Conservation (phyloP, 1,284 basidiomycete species). For the Thelephora terrestris region DNA sequence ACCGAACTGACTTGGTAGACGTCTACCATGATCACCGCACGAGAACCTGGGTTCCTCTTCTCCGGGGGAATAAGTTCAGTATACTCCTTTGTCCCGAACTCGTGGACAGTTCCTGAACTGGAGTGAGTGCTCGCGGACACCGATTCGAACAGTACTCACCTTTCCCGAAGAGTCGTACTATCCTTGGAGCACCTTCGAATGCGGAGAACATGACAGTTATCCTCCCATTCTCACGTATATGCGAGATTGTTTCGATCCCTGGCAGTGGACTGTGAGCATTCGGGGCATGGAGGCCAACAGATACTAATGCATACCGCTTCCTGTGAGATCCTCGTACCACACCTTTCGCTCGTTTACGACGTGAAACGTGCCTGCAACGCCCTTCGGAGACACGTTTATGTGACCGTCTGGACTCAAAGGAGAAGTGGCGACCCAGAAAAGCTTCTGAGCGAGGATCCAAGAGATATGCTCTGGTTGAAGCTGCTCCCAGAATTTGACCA, state of each 20-base stretch:
- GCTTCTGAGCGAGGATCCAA: constrained; percentile 40
- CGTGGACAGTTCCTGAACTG: constrained; percentile 36
- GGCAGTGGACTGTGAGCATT: not conserved
- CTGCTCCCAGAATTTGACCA: constrained; percentile 38
- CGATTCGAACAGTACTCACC: constrained; percentile 21
- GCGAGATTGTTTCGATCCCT: constrained; percentile 48
- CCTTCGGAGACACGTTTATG: constrained; percentile 48
- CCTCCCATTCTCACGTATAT: constrained; percentile 47
- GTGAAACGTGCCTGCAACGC: constrained; percentile 37
- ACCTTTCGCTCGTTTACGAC: constrained; percentile 34
- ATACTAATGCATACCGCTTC: constrained; percentile 37
- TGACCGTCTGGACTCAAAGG: constrained; percentile 39
- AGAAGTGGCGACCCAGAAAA: constrained; percentile 50
- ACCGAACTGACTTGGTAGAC: constrained; percentile 44
- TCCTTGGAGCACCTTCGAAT: constrained; percentile 43
- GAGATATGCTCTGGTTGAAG: constrained; percentile 32
- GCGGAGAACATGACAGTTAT: constrained; percentile 47
- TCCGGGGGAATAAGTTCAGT: constrained; percentile 30
- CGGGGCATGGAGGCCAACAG: not conserved
- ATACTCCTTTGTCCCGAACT: constrained; percentile 38
- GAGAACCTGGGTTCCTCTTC: constrained; percentile 39
- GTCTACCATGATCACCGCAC: constrained; percentile 39
- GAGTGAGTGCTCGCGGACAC: not conserved
- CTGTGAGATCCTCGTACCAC: constrained; percentile 49
- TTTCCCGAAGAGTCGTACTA: constrained; percentile 40